Conservation (phyloP, 805 yeast species). For the Candida pini region DNA sequence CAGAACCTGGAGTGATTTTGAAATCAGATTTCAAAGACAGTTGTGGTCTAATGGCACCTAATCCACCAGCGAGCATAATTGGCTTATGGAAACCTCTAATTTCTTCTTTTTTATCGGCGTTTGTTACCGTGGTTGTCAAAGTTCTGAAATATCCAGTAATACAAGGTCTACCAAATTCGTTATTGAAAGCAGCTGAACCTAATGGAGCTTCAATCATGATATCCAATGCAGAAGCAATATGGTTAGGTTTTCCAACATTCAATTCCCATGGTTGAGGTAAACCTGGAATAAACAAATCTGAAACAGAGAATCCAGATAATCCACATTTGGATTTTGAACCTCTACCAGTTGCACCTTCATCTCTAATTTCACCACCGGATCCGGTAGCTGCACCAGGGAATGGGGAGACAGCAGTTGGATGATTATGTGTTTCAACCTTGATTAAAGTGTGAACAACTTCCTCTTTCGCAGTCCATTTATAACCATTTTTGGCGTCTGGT, state of each 20-base stretch:
- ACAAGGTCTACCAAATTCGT: slow-evolving; percentile 98
- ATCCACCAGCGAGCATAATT: slow-evolving; percentile 98
- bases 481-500: slow-evolving; percentile 61
- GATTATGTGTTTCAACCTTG: slow-evolving; percentile 98
- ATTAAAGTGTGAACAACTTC: slow-evolving; percentile 86
- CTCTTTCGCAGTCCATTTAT: slow-evolving; percentile 65
- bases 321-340: slow-evolving; percentile 98
- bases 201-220: slow-evolving; percentile 97
- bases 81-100: slow-evolving; percentile 98
- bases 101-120: slow-evolving; percentile 58
- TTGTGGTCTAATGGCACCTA: slow-evolving; percentile 93
- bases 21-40: slow-evolving; percentile 77
- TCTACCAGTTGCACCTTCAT: slow-evolving; percentile 99
- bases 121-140: slow-evolving; percentile 70
- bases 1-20: slow-evolving; percentile 86
- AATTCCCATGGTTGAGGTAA: slow-evolving; percentile 94
- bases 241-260: slow-evolving; percentile 83
- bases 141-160: slow-evolving; percentile 96
- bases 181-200: slow-evolving; percentile 97
- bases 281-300: slow-evolving; percentile 83
- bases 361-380: slow-evolving; percentile 99
- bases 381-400: slow-evolving; percentile 99
- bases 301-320: slow-evolving; percentile 84
- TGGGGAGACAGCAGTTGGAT: slow-evolving; percentile 98
- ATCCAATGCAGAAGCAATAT: slow-evolving; percentile 87